Percentiles rank a stretch among this genome's conserved stretches.
These are phyloP conservation scores for Capsicum rhomboideum DNA, from an alignment of 257 asterid genomes.

Conservation along the genomic window DNA sequence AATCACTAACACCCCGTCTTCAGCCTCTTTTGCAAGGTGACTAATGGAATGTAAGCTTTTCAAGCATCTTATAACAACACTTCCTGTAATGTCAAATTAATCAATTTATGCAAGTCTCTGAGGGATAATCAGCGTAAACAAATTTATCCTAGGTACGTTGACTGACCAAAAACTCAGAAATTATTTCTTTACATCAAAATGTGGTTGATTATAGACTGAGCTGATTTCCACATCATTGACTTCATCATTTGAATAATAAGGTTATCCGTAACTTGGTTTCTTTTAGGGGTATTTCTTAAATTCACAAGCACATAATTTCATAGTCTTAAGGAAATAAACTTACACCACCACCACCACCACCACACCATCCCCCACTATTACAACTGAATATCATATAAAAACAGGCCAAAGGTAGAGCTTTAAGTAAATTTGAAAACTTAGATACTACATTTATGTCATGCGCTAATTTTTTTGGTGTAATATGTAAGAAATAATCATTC, in stretches of 20 bases:
- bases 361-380: neutral
- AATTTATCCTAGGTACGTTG: neutral
- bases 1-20: neutral
- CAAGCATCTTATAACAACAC: neutral
- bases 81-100: neutral
- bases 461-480: neutral
- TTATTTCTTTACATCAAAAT: neutral
- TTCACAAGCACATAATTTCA: neutral
- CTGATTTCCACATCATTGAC: neutral
- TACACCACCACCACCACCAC: neutral
- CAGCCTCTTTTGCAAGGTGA: neutral
- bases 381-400: neutral
- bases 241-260: neutral
- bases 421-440: neutral
- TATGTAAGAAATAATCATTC: neutral
- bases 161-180: neutral
- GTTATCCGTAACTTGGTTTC: too few relatives aligned
- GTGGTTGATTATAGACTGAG: neutral
- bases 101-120: neutral
- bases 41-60: neutral
- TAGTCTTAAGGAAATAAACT: neutral
- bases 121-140: neutral
- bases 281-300: neutral
- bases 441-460: neutral
- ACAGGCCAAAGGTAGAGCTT: neutral